phyloP scores from a whole-genome alignment of 345 rosid species.

The Dipteronia sinensis region DNA sequence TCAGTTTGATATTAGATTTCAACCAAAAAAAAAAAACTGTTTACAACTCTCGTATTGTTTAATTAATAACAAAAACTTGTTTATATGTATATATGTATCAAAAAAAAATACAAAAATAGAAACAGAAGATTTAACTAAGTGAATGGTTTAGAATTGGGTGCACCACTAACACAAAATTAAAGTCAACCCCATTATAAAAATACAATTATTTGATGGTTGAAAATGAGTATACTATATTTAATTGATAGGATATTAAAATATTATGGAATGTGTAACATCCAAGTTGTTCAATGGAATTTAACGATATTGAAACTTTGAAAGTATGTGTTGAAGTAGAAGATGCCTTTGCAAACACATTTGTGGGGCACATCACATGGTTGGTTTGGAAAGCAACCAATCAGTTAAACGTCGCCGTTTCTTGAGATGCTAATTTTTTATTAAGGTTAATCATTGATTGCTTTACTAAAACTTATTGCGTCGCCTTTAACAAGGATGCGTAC shows the following conservation, averaged over 20 bases:
- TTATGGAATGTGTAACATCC: background rate
- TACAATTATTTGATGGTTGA: slow-evolving; percentile 2
- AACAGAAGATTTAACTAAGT: background rate
- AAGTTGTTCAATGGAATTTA: background rate
- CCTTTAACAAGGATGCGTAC: background rate
- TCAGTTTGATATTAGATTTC: too few relatives aligned
- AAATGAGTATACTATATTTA: background rate
- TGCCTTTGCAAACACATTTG: background rate
- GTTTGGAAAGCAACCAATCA: too few relatives aligned
- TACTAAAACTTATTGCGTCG: too few relatives aligned
- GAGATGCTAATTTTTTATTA: too few relatives aligned
- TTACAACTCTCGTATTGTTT: too few relatives aligned
- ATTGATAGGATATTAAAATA: too few relatives aligned
- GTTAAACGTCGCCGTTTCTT: too few relatives aligned
- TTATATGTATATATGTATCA: too few relatives aligned
- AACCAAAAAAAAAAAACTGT: too few relatives aligned
- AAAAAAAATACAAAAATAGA: background rate
- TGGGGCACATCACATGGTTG: too few relatives aligned
- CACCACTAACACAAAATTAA: background rate
- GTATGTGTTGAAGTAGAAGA: background rate
- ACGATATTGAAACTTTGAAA: background rate
- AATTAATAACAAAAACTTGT: too few relatives aligned
- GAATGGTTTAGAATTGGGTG: background rate
- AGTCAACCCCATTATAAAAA: background rate
- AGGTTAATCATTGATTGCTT: too few relatives aligned